phyloP scores from a whole-genome alignment of 2,329 filamentous ascomycete genomes.

The Trichoderma simmonsii region DNA sequence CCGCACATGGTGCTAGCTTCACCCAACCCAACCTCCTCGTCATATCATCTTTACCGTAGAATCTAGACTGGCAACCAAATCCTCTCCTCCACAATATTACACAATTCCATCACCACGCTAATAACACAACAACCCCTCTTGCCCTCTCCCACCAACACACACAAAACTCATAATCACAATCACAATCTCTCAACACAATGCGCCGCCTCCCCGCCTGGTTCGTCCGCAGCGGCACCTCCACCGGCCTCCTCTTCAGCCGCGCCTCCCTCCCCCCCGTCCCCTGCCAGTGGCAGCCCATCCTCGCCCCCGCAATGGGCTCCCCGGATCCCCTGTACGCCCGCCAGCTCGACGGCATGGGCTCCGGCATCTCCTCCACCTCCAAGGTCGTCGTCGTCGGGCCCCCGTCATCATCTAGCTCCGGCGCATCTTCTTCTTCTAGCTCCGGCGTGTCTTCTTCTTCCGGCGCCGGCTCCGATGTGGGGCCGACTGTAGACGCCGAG shows the following conservation, averaged over 20 bases:
- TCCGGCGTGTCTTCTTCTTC: no score
- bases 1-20: not conserved
- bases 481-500: slow-evolving; percentile 53
- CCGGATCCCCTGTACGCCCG: slow-evolving; percentile 61
- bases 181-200: not conserved
- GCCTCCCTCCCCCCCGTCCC: slow-evolving; percentile 37
- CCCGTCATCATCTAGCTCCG: slow-evolving; percentile 33
- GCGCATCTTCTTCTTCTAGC: not conserved
- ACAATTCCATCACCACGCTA: not conserved
- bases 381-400: slow-evolving; percentile 67
- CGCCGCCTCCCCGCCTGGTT: slow-evolving; percentile 40
- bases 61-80: not conserved
- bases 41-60: not conserved
- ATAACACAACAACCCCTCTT: not conserved
- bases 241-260: slow-evolving; percentile 54
- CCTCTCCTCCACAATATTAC: not conserved
- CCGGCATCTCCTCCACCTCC: slow-evolving; percentile 64
- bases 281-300: slow-evolving; percentile 45
- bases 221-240: slow-evolving; percentile 64
- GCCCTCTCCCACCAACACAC: not conserved
- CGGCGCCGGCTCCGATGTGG: not conserved
- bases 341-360: slow-evolving; percentile 70
- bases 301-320: slow-evolving; percentile 59
- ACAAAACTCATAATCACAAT: not conserved
- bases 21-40: not conserved